phyloP scores from a whole-genome alignment of 2,329 filamentous ascomycete genomes.

The Meredithiella fracta region DNA sequence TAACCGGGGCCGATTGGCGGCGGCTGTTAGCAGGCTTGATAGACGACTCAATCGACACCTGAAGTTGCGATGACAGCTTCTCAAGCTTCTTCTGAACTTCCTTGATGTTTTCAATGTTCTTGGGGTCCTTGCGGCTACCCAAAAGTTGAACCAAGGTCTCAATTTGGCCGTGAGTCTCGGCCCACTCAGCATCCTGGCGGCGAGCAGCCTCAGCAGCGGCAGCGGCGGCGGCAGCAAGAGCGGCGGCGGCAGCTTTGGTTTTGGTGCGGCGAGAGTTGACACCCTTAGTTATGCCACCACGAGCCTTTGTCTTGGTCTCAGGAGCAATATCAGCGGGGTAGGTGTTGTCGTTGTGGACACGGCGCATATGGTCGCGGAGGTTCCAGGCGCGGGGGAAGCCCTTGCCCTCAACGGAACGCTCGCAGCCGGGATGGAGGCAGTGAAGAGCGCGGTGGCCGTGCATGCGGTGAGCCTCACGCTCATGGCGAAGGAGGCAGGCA shows the following conservation, averaged over 20 bases:
- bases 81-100: conserved; percentile 34
- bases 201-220: conserved; percentile 16
- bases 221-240: conserved; percentile 13
- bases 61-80: conserved; percentile 35
- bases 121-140: conserved; percentile 32
- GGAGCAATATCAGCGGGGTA: conserved; percentile 24
- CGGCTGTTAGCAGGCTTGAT: conserved; percentile 16
- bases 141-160: conserved; percentile 39
- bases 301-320: conserved; percentile 25
- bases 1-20: conserved; percentile 7
- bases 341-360: conserved; percentile 58
- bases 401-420: conserved; percentile 64
- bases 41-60: conserved; percentile 17
- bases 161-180: conserved; percentile 46
- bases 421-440: conserved; percentile 75
- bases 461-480: conserved; percentile 89
- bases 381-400: conserved; percentile 95
- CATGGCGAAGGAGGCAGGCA: conserved; percentile 82
- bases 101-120: conserved; percentile 37
- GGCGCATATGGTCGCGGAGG: conserved; percentile 90
- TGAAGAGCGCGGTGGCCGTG: conserved; percentile 89
- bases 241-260: conserved; percentile 15
- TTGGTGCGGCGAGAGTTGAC: conserved; percentile 13
- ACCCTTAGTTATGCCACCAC: conserved; percentile 6
- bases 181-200: conserved; percentile 29